Conservation (phyloP, 257 asterid species). For the Fraxinus excelsior region DNA sequence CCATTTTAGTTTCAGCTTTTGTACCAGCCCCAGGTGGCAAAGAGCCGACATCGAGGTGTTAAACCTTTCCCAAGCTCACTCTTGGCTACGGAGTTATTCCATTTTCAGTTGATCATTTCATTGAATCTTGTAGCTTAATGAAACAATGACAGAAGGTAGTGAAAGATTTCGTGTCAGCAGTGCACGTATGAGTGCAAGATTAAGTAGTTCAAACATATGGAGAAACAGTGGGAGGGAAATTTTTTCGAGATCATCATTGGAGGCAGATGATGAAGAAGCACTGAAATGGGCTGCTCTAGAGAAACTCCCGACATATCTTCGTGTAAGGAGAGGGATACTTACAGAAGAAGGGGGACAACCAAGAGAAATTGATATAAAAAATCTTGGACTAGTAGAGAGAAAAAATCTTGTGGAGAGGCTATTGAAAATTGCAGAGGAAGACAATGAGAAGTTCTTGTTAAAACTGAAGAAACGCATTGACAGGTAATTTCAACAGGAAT, state of each 20-base stretch:
- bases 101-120: neutral
- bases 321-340: constrained; percentile 67
- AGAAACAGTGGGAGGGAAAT: constrained; percentile 65
- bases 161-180: constrained; percentile 52
- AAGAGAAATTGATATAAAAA: constrained; percentile 57
- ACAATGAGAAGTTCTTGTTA: constrained; percentile 73
- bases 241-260: constrained; percentile 62
- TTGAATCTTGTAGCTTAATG: constrained; percentile 17
- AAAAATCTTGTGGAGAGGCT: constrained; percentile 71
- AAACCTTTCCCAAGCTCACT: constrained; percentile 14
- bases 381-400: constrained; percentile 65
- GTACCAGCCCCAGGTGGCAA: constrained; percentile 9
- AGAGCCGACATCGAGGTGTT: neutral
- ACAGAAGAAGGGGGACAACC: constrained; percentile 54
- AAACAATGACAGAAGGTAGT: constrained; percentile 53
- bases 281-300: constrained; percentile 88
- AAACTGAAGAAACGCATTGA: constrained; percentile 67
- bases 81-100: neutral
- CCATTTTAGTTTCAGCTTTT: constrained; percentile 21
- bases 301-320: constrained; percentile 73
- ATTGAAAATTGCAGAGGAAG: constrained; percentile 70
- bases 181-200: constrained; percentile 62
- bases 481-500: constrained; percentile 43
- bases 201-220: constrained; percentile 76
- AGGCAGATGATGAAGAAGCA: constrained; percentile 79